Conservation (phyloP, 768 basidiomycete genomes). For the Clitopilus hobsonii region DNA sequence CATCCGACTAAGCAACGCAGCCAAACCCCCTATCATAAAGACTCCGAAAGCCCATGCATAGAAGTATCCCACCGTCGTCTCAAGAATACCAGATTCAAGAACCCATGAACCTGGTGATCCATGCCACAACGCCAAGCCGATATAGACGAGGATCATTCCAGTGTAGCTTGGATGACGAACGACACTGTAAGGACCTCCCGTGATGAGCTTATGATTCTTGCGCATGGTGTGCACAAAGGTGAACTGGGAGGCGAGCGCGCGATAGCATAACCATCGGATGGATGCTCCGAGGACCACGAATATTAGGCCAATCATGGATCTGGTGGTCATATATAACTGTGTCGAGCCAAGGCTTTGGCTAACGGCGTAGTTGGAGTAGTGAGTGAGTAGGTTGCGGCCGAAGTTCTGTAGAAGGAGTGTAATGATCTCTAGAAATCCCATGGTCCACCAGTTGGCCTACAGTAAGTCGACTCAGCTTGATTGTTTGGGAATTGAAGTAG, state of each 20-base stretch:
- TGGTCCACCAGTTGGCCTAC: too few species aligned
- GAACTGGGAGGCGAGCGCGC: background rate
- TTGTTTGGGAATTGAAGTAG: too few species aligned
- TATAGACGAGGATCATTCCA: background rate
- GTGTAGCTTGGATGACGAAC: constrained; percentile 1
- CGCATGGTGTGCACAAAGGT: background rate
- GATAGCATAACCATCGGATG: constrained; percentile 18
- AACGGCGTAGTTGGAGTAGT: too few species aligned
- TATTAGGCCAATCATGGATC: constrained; percentile 23
- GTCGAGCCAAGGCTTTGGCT: constrained; percentile 5
- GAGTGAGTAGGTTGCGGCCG: too few species aligned
- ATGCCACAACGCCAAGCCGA: background rate
- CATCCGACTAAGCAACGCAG: background rate
- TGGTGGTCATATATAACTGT: constrained; percentile 19
- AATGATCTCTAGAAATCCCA: too few species aligned
- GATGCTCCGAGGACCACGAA: constrained; percentile 26
- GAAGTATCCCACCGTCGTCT: background rate
- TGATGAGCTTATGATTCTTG: background rate
- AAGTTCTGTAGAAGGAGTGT: too few species aligned
- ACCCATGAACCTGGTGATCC: background rate
- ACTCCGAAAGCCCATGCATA: background rate
- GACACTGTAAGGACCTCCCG: background rate
- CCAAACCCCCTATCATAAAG: constrained; percentile 9
- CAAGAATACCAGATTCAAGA: background rate
- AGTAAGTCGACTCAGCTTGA: too few species aligned